These are phyloP conservation scores for Agapanthus africanus DNA, from an alignment of 106 monocot genomes.

Conservation along the genomic window DNA sequence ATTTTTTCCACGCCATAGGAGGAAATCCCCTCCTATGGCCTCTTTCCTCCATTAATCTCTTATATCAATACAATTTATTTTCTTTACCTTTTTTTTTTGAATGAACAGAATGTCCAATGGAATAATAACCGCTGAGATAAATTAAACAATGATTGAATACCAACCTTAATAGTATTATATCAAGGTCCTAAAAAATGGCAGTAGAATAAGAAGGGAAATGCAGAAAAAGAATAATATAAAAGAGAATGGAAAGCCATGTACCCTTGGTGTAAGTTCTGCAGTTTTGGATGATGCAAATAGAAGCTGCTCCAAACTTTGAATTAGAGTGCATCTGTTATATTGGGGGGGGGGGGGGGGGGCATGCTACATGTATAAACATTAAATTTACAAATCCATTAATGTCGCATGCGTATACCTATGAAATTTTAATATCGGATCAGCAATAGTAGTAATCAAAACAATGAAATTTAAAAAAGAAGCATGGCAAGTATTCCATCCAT, in stretches of 20 bases:
- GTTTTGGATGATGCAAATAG: slow-evolving; percentile 64
- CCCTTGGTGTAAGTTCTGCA: slow-evolving; percentile 83
- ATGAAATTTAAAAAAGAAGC: too few species aligned
- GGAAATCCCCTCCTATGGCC: too few species aligned
- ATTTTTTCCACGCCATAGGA: too few species aligned
- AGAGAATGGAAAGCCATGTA: slow-evolving; percentile 20
- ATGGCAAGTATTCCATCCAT: too few species aligned
- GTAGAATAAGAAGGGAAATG: not conserved
- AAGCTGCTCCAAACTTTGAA: slow-evolving; percentile 87
- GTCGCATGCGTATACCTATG: not conserved
- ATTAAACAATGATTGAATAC: not conserved
- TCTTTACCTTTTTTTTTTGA: too few species aligned
- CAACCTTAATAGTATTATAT: not conserved
- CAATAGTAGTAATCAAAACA: too few species aligned
- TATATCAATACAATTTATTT: not conserved
- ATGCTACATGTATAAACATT: not conserved
- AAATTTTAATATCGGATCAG: too few species aligned
- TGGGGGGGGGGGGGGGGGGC: not conserved
- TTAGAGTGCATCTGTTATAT: slow-evolving; percentile 64
- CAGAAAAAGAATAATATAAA: not conserved
- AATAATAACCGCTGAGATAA: not conserved
- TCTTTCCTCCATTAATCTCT: too few species aligned
- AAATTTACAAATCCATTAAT: not conserved
- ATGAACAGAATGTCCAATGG: not conserved
- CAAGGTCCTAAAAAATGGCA: not conserved